These are phyloP conservation scores for Linnemannia exigua DNA, from an alignment of 192 early-diverging fungal genomes.

Conservation along the genomic window DNA sequence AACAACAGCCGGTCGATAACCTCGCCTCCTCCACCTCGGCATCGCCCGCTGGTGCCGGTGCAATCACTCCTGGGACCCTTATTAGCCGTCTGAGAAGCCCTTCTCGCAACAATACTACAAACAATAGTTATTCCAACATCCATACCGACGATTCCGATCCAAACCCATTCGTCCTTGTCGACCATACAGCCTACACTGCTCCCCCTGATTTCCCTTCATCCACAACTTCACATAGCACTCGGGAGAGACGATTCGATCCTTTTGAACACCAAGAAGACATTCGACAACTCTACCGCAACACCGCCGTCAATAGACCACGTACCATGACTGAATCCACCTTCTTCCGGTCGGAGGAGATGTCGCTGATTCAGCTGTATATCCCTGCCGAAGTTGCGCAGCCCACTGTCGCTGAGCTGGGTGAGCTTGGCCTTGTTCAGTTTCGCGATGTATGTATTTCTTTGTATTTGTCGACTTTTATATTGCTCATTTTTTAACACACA, in stretches of 20 bases:
- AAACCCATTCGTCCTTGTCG: neutral
- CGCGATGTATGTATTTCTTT: constrained; percentile 79
- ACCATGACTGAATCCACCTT: constrained; percentile 67
- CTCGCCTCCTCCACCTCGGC: neutral
- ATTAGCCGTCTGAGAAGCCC: constrained; percentile 13
- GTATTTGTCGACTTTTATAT: neutral
- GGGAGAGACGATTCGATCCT: constrained; percentile 15
- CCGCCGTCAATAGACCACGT: neutral
- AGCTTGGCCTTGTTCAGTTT: constrained; percentile 95
- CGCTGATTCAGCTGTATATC: constrained; percentile 95
- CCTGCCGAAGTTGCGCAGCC: constrained; percentile 94
- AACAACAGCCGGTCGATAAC: neutral
- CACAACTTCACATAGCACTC: neutral
- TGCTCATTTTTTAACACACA: neutral
- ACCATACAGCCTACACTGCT: neutral
- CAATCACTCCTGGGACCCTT: constrained; percentile 2
- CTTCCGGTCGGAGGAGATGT: constrained; percentile 97
- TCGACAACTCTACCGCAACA: constrained; percentile 28
- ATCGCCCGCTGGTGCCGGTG: neutral
- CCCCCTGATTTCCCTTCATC: neutral
- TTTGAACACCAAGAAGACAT: constrained; percentile 29
- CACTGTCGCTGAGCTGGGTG: constrained; percentile 94
- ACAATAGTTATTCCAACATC: neutral
- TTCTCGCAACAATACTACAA: neutral
- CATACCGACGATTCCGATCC: neutral